These are phyloP conservation scores for Rugonectria rugulosa DNA, from an alignment of 2,329 filamentous ascomycete genomes.

Conservation along the genomic window DNA sequence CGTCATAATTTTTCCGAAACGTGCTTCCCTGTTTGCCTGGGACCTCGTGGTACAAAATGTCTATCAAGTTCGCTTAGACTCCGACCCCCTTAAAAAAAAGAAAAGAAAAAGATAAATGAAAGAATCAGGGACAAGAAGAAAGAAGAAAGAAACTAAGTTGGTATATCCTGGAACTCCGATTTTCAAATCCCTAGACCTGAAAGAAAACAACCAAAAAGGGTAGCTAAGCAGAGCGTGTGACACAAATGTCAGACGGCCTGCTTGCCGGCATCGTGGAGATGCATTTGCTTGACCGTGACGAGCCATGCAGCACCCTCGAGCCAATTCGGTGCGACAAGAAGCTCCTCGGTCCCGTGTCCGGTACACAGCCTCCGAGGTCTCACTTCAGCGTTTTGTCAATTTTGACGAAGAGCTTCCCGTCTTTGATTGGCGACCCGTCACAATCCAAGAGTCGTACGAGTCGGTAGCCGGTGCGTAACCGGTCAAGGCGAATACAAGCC, in stretches of 20 bases:
- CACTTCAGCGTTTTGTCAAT: constrained; percentile 56
- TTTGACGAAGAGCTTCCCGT: constrained; percentile 59
- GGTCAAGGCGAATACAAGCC: constrained; percentile 67
- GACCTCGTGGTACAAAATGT: neutral
- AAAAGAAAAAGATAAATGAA: neutral
- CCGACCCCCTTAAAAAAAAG: neutral
- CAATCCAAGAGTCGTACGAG: constrained; percentile 59
- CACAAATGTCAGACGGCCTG: neutral
- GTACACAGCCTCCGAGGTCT: neutral
- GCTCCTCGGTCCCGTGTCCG: neutral
- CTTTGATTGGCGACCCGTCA: constrained; percentile 52
- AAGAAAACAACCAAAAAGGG: neutral
- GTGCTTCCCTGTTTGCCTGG: neutral
- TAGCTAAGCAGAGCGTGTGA: neutral
- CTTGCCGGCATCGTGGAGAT: too few relatives aligned
- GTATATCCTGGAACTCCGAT: constrained; percentile 2
- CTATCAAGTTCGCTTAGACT: constrained; percentile 10
- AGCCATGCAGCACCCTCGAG: too few relatives aligned
- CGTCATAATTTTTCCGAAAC: neutral
- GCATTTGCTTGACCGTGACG: too few relatives aligned
- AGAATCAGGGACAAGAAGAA: neutral
- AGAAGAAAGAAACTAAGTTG: neutral
- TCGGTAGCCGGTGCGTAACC: constrained; percentile 62
- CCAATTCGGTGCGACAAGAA: neutral
- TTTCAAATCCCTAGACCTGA: too few relatives aligned